Conservation (phyloP, 805 yeast species). For the Alloascoidea hylecoeti region DNA sequence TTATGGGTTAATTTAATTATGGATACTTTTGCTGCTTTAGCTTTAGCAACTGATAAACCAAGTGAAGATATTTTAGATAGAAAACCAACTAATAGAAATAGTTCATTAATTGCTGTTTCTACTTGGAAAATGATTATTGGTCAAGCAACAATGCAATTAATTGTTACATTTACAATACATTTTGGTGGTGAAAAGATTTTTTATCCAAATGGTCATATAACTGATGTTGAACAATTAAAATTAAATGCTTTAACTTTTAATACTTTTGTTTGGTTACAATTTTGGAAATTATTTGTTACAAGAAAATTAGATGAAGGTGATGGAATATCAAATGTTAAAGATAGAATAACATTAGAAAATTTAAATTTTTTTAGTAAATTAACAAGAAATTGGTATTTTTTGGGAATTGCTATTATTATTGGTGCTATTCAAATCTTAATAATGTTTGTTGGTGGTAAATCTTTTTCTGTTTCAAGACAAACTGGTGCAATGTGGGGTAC, state of each 20-base stretch:
- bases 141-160: slow-evolving; percentile 67
- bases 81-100: slow-evolving; percentile 71
- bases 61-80: slow-evolving; percentile 66
- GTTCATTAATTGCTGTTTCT: slow-evolving; percentile 71
- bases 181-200: slow-evolving; percentile 63
- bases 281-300: slow-evolving; percentile 83
- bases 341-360: slow-evolving; percentile 20
- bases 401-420: slow-evolving; percentile 57
- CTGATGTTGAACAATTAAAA: slow-evolving; percentile 35
- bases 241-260: slow-evolving; percentile 83
- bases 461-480: slow-evolving; percentile 71
- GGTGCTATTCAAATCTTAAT: slow-evolving; percentile 78
- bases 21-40: slow-evolving; percentile 97
- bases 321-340: neutral
- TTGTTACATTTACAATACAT: slow-evolving; percentile 67
- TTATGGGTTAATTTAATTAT: slow-evolving; percentile 95
- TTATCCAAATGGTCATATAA: slow-evolving; percentile 9
- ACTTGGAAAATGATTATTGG: slow-evolving; percentile 99
- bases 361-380: slow-evolving; percentile 77
- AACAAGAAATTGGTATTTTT: slow-evolving; percentile 70
- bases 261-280: slow-evolving; percentile 95
- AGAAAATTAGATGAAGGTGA: slow-evolving; percentile 63
- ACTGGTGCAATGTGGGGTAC: slow-evolving; percentile 85
- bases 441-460: slow-evolving; percentile 96
- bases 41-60: slow-evolving; percentile 95